Evolutionary conservation across 2,329 filamentous ascomycete species (phyloP).

Genomic region (Exophiala lecanii-corni): DNA sequence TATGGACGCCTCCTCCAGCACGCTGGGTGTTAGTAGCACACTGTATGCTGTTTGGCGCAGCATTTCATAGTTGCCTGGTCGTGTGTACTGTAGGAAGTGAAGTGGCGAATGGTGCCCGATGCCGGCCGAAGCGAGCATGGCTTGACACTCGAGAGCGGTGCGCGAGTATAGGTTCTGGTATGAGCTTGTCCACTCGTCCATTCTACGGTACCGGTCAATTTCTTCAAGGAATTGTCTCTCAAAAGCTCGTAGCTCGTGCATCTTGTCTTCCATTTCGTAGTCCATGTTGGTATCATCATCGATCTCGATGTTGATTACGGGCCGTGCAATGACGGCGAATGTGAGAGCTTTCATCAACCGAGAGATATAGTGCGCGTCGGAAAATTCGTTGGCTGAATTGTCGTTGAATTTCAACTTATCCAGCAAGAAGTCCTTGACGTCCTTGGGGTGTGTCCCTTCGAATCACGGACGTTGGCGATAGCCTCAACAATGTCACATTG

Average conservation of each 20-base stretch:
- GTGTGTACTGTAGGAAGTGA: constrained; percentile 59
- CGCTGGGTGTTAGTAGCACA: constrained; percentile 52
- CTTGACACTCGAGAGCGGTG: constrained; percentile 57
- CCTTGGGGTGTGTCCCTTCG: constrained; percentile 71
- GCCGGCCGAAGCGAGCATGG: constrained; percentile 50
- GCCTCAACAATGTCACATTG: constrained; percentile 78
- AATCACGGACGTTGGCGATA: constrained; percentile 72
- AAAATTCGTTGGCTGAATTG: constrained; percentile 83
- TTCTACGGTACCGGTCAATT: constrained; percentile 58
- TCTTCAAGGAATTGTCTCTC: constrained; percentile 55
- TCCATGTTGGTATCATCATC: constrained; percentile 39
- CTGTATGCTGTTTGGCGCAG: constrained; percentile 57
- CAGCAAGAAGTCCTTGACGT: constrained; percentile 77
- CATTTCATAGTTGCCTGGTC: constrained; percentile 55
- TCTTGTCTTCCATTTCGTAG: constrained; percentile 44
- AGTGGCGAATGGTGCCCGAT: constrained; percentile 50
- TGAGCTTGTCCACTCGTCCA: constrained; percentile 64
- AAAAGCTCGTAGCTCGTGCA: constrained; percentile 51
- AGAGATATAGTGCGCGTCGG: constrained; percentile 84
- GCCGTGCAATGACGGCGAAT: constrained; percentile 47
- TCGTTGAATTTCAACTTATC: constrained; percentile 92
- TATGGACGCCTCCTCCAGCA: constrained; percentile 48
- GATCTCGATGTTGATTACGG: constrained; percentile 30
- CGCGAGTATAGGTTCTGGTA: constrained; percentile 61
- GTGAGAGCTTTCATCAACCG: constrained; percentile 65